Evolutionary conservation across 371 early-diverging fungal species (phyloP).

Genomic region (Entomophthora muscae): DNA sequence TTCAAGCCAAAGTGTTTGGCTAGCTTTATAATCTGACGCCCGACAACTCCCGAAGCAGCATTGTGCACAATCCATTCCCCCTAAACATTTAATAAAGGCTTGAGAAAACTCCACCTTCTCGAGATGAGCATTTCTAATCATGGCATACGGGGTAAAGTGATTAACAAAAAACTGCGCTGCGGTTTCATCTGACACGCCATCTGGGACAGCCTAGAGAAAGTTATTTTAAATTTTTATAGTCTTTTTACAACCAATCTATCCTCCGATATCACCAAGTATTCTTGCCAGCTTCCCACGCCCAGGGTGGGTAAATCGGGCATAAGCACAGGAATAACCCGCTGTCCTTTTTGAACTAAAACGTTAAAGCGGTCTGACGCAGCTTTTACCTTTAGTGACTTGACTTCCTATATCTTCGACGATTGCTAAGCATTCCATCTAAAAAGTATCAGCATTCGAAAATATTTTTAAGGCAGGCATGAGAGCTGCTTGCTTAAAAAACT

Average conservation of each 20-base stretch:
- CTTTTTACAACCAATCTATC: not conserved
- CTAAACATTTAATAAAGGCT: not conserved
- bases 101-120: too few relatives aligned
- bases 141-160: not conserved
- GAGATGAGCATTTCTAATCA: not conserved
- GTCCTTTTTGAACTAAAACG: not conserved
- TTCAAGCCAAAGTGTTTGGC: constrained; percentile 1
- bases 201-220: not conserved
- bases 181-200: constrained; percentile 4
- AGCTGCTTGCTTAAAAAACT: not conserved
- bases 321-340: not conserved
- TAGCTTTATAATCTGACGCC: not conserved
- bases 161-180: constrained; percentile 4
- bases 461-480: not conserved
- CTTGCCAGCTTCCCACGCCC: not conserved
- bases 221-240: not conserved
- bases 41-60: not conserved
- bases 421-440: constrained; percentile 3
- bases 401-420: constrained; percentile 1
- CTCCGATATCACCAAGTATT: not conserved
- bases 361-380: not conserved
- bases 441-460: too few relatives aligned
- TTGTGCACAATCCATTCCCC: constrained; percentile 1
- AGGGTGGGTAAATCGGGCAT: not conserved
- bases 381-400: not conserved